Base-by-base conservation (phyloP, 208 protist genomes). In the Ichthyophonus hoferi region DNA sequence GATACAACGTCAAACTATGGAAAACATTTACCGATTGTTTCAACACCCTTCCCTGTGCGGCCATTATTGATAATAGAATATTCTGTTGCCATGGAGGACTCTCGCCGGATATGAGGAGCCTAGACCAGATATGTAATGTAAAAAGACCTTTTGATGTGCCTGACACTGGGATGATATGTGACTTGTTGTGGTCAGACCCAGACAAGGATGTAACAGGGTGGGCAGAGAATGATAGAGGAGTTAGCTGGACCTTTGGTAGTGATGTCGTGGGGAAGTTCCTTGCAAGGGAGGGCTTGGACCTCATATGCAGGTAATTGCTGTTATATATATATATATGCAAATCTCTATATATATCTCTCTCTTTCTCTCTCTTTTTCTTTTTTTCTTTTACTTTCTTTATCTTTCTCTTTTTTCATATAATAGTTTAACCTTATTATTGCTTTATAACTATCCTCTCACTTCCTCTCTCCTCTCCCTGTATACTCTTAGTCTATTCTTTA, bases 21-120 rank as follows among this genome's bases (percentile, higher is more conserved):
- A 99, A 99, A 91, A 95, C 93, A 24, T 99, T 99, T 90, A 99
- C 97, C 17, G 98, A 99, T 91, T 98, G 95, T 37, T 99, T 99
- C 93, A 99, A 99, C 93, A 99, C 97, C 92, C 92, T 99, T 1
- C 98, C 98, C 50, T 95, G 99, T 79, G 97, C 97, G 1, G 98
- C 98, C 40, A 96, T 99, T 87, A 98, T 99, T 67, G 98, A 99
- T 90, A 98, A 99, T 88, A 99, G 99, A 90, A 91, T 81, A 39
- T 81, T 99, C 90, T 99, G 98, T 93, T 98, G 97, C 88, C 98
- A 99, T 90, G 98, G 98, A 83, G 98, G 98, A 79, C 95, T 99
- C 3, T 97, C 95, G 0, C 98, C 98, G 34, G 96, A 99, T 91
- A 93, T 99, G 24, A 94, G 97, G 76, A 93, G 94, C 43, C 95